Evolutionary conservation across 306 rosid species (phyloP).

Genomic region (Quercus ilex): DNA sequence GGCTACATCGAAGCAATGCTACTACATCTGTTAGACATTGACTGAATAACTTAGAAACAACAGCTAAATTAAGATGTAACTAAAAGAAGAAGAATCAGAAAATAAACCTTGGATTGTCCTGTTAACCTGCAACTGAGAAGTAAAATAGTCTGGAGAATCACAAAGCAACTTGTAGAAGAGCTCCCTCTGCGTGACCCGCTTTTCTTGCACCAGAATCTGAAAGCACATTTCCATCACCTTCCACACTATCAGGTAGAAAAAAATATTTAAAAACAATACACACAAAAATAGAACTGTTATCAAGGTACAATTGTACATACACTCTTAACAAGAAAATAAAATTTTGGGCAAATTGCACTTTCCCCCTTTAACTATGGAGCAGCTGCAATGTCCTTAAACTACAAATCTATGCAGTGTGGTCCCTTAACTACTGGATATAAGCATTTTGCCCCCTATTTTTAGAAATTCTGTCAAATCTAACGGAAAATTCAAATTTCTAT

Average conservation of each 20-base stretch:
- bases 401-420: too few relatives aligned
- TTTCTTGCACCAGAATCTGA: conserved; percentile 65
- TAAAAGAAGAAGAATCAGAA: conserved; percentile 3
- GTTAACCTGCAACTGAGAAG: conserved; percentile 75
- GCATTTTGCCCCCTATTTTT: too few relatives aligned
- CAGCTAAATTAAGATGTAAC: background rate
- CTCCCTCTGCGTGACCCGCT: conserved; percentile 89
- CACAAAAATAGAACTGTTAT: background rate
- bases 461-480: too few relatives aligned
- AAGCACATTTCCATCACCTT: conserved; percentile 87
- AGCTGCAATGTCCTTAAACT: too few relatives aligned
- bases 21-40: conserved; percentile 58
- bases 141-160: conserved; percentile 61
- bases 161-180: conserved; percentile 83
- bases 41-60: background rate
- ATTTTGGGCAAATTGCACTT: too few relatives aligned
- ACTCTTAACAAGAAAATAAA: background rate
- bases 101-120: conserved; percentile 77
- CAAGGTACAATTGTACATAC: background rate
- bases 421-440: too few relatives aligned
- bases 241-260: conserved; percentile 55
- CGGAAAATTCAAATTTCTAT: too few relatives aligned
- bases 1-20: conserved; percentile 85
- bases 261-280: background rate
- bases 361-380: too few relatives aligned